phyloP scores from a whole-genome alignment of 805 yeast genomes.

The Yamadazyma kitorensis region DNA sequence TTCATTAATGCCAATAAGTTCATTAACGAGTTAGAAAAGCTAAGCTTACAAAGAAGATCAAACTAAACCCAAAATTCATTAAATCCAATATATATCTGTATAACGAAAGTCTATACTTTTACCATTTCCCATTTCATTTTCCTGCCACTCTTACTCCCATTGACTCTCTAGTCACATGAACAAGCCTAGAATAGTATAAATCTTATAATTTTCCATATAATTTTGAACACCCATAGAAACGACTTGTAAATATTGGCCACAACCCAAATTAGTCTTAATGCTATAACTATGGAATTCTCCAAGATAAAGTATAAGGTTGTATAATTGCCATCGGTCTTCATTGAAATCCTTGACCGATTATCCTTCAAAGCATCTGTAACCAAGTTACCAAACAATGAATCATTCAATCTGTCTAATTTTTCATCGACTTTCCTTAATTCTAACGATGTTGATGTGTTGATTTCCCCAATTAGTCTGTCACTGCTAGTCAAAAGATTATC shows the following conservation, averaged over 20 bases:
- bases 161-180: background rate
- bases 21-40: slow-evolving; percentile 17
- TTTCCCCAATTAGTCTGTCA: slow-evolving; percentile 69
- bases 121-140: too few relatives aligned
- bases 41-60: slow-evolving; percentile 12
- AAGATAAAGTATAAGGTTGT: slow-evolving; percentile 40
- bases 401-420: slow-evolving; percentile 41
- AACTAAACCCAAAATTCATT: background rate
- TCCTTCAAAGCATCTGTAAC: slow-evolving; percentile 13
- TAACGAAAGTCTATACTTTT: too few relatives aligned
- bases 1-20: slow-evolving; percentile 23
- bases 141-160: background rate
- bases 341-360: slow-evolving; percentile 2
- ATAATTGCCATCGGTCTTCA: slow-evolving; percentile 25
- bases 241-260: slow-evolving; percentile 47
- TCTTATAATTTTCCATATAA: slow-evolving; percentile 21
- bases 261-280: slow-evolving; percentile 56
- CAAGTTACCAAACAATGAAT: slow-evolving; percentile 26
- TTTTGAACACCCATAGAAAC: slow-evolving; percentile 19
- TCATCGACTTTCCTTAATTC: slow-evolving; percentile 56
- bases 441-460: slow-evolving; percentile 66
- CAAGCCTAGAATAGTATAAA: slow-evolving; percentile 7
- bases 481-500: slow-evolving; percentile 61
- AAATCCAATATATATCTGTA: too few relatives aligned
- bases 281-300: slow-evolving; percentile 52